Evolutionary conservation across 345 rosid species (phyloP).

Genomic region (Lepidium africanum): DNA sequence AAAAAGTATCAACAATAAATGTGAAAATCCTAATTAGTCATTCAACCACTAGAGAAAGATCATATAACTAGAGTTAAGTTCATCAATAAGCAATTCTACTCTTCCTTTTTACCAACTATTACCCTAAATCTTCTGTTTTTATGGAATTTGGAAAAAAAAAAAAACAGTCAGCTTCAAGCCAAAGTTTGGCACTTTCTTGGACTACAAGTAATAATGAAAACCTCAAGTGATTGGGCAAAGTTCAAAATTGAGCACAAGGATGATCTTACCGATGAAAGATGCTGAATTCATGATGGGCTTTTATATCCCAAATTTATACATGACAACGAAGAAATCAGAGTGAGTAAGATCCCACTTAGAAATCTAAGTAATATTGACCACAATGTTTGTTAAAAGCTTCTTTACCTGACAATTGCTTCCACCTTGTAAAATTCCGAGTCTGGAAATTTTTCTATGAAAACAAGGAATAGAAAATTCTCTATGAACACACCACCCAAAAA

Average conservation of each 20-base stretch:
- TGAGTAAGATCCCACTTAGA: background rate
- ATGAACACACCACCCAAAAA: background rate
- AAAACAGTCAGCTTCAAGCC: background rate
- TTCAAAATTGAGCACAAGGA: background rate
- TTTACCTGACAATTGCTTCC: constrained; percentile 79
- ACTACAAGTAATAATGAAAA: background rate
- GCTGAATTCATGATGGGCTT: constrained; percentile 81
- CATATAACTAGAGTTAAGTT: background rate
- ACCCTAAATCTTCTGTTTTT: background rate
- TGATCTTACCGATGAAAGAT: constrained; percentile 74
- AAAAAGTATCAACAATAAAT: background rate
- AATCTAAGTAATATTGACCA: background rate
- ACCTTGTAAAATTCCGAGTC: constrained; percentile 79
- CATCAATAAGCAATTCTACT: background rate
- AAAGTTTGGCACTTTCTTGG: background rate
- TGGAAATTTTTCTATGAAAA: constrained; percentile 44
- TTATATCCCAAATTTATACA: constrained; percentile 24
- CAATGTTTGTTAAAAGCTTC: background rate
- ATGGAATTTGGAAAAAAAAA: background rate
- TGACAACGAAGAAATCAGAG: background rate
- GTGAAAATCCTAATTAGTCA: background rate
- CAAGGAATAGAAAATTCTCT: background rate
- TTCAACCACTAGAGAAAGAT: background rate
- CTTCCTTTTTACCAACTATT: no score
- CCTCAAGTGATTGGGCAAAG: background rate